Conservation (phyloP, 164 flowering plant genomes). For the Aristolochia contorta region DNA sequence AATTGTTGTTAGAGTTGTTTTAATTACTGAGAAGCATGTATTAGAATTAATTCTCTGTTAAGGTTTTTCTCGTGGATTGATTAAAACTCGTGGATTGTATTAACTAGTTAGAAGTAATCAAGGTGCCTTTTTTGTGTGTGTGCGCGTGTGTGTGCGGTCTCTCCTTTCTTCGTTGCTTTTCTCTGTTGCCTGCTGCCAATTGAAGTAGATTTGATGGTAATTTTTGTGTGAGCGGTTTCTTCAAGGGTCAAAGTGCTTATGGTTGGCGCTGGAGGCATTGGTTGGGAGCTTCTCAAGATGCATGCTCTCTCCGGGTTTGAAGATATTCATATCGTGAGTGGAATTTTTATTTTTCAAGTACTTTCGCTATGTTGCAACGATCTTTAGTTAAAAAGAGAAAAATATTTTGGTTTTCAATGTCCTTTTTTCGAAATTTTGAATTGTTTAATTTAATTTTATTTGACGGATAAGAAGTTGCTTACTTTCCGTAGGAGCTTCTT, state of each 20-base stretch:
- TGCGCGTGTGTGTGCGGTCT: not conserved
- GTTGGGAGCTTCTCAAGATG: conserved; percentile 95
- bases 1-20: too few relatives aligned
- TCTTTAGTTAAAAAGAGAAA: not conserved
- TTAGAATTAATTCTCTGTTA: too few relatives aligned
- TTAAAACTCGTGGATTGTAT: too few relatives aligned
- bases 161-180: not conserved
- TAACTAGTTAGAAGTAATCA: conserved; percentile 33
- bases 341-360: not conserved
- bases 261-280: conserved; percentile 99
- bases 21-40: too few relatives aligned
- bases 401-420: not conserved
- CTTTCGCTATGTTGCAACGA: not conserved
- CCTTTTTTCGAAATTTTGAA: too few relatives aligned
- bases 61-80: too few relatives aligned
- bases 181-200: not conserved
- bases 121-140: conserved; percentile 31
- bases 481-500: too few relatives aligned
- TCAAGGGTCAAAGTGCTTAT: conserved; percentile 78
- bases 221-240: not conserved
- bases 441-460: too few relatives aligned
- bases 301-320: conserved; percentile 87
- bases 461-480: too few relatives aligned
- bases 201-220: conserved; percentile 1
- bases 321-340: conserved; percentile 85